Percentiles rank a stretch among this genome's conserved stretches.
These are phyloP conservation scores for Aspergillus novoparasiticus DNA, from an alignment of 2,329 filamentous ascomycete genomes.

Conservation along the genomic window DNA sequence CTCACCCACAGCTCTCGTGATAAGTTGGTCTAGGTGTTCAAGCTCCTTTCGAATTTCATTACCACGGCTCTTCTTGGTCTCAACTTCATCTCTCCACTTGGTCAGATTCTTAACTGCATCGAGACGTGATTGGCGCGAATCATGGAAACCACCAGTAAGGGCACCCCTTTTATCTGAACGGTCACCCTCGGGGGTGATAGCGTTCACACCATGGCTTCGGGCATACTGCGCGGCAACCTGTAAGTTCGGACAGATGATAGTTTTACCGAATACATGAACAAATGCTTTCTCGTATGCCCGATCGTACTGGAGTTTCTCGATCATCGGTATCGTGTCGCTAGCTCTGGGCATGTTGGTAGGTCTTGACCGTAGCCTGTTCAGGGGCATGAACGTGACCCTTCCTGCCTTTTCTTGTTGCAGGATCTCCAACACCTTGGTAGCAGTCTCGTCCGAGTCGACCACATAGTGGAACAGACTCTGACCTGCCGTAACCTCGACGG, in stretches of 20 bases:
- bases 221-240: slow-evolving; percentile 88
- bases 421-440: slow-evolving; percentile 76
- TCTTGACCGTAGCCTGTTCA: slow-evolving; percentile 76
- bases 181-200: slow-evolving; percentile 93
- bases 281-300: slow-evolving; percentile 79
- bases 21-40: slow-evolving; percentile 81
- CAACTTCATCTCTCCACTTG: slow-evolving; percentile 74
- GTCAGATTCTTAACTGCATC: slow-evolving; percentile 77
- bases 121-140: slow-evolving; percentile 82
- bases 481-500: slow-evolving; percentile 90
- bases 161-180: slow-evolving; percentile 93
- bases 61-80: slow-evolving; percentile 65
- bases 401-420: slow-evolving; percentile 80
- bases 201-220: slow-evolving; percentile 85
- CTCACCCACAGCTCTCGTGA: slow-evolving; percentile 82
- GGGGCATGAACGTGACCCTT: slow-evolving; percentile 90
- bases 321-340: slow-evolving; percentile 82
- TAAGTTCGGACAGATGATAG: slow-evolving; percentile 89
- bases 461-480: slow-evolving; percentile 94
- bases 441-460: slow-evolving; percentile 87
- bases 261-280: slow-evolving; percentile 92
- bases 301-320: slow-evolving; percentile 83
- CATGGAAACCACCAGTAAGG: slow-evolving; percentile 91
- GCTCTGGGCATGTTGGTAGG: slow-evolving; percentile 78
- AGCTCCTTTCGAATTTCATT: slow-evolving; percentile 69